Conservation (phyloP, 805 yeast species). For the Monosporozyma siamensis region DNA sequence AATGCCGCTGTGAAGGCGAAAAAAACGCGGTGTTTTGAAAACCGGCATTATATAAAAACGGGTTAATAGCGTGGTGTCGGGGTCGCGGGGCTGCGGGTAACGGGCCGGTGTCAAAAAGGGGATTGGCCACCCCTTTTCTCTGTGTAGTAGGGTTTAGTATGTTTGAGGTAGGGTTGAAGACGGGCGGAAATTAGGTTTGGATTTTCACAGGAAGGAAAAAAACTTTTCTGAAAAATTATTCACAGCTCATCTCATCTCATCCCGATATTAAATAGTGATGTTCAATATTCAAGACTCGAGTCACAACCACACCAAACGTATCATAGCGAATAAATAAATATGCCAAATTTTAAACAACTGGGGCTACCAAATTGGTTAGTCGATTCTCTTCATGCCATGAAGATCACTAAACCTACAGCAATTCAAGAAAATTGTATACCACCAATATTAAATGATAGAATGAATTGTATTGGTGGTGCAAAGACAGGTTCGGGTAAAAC, state of each 20-base stretch:
- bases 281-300: background rate
- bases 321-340: background rate
- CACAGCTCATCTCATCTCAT: background rate
- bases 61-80: too few species aligned
- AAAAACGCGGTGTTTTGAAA: too few species aligned
- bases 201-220: too few species aligned
- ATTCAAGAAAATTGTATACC: conserved; percentile 90
- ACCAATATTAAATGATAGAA: conserved; percentile 51
- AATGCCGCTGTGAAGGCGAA: too few species aligned
- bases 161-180: too few species aligned
- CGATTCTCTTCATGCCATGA: conserved; percentile 75
- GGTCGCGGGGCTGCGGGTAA: too few species aligned
- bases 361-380: conserved; percentile 83
- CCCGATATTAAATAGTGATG: background rate
- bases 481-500: conserved; percentile 98
- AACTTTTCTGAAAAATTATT: too few species aligned
- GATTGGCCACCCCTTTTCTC: too few species aligned
- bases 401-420: conserved; percentile 70
- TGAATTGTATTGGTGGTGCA: conserved; percentile 96
- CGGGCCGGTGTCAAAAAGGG: too few species aligned
- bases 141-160: too few species aligned
- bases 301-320: background rate
- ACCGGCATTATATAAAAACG: too few species aligned
- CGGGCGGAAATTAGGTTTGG: too few species aligned
- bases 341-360: conserved; percentile 39